Percentiles rank a stretch among this genome's conserved stretches.
These are phyloP conservation scores for Angophora floribunda DNA, from an alignment of 345 rosid genomes.

Conservation along the genomic window DNA sequence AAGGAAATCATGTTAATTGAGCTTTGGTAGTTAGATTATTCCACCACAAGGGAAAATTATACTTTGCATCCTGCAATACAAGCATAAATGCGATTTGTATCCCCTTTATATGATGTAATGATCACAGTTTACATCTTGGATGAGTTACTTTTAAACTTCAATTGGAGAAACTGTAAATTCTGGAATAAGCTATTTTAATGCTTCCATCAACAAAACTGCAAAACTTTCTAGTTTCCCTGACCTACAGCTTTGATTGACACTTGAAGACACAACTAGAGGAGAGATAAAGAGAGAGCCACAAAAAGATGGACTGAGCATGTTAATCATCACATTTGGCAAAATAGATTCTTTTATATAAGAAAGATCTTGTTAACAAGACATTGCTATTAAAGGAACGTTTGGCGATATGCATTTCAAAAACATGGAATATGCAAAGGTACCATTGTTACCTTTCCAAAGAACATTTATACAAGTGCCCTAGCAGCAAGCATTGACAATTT, in stretches of 20 bases:
- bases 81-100: neutral
- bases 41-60: neutral
- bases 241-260: neutral
- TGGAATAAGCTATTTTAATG: neutral
- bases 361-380: neutral
- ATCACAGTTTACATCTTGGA: neutral
- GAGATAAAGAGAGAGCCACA: neutral
- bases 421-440: neutral
- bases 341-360: neutral
- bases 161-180: neutral
- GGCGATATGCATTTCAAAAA: neutral
- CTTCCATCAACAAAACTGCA: neutral
- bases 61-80: neutral
- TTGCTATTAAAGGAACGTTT: neutral
- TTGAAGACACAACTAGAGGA: neutral
- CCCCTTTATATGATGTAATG: neutral
- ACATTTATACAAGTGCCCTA: neutral
- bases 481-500: neutral
- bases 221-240: neutral
- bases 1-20: neutral
- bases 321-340: neutral
- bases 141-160: neutral
- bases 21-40: neutral
- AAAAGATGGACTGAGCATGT: neutral
- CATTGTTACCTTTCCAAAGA: neutral